Evolutionary conservation across 2,329 filamentous ascomycete species (phyloP), one percentile per base, ranked within the genome.

Genomic region (Talaromyces sp.): DNA sequence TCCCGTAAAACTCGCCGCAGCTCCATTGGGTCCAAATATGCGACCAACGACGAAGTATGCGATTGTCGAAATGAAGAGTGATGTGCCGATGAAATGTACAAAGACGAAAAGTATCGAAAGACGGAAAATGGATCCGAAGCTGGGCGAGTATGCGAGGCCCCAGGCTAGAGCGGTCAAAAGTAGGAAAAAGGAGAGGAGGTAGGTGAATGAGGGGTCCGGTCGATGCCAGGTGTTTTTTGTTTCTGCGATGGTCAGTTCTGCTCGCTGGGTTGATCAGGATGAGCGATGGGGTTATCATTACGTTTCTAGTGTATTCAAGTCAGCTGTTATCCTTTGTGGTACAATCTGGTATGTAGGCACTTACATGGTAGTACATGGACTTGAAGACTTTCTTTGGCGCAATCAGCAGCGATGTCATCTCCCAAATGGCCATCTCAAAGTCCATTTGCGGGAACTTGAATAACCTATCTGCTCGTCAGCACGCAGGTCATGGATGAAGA

Each of bases 361-460:
- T 69, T 78, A 88, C 87, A 77, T 90, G 87, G 72, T 90, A 89
- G 75, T 89, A 90, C 75, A 90, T 89, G 52, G 86, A 88, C 68
- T 88, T 82, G 75, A 90, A 90, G 60, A 90, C 88, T 74, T 89
- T 89, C 79, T 89, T 90, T 0, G 88, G 88, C 37, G 87, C 86
- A 73, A 90, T 86, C 68, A 90, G 81, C 62, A 90, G 80, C 71
- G 84, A 86, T 67, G 86, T 88, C 85, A 90, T 90, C 75, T 90
- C 88, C 88, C 88, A 90, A 70, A 89, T 85, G 22, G 88, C 88
- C 82, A 89, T 89, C 74, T 90, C 88, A 73, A 90, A 90, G 80
- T 90, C 88, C 88, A 90, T 90, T 70, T 89, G 87, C 11, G 87
- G 87, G 72, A 90, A 90, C 75, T 90, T 90, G 83, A 90, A 89